Evolutionary conservation across 129 eudicot genomes (phyloP).

Genomic region (Helianthus tuberosus): DNA sequence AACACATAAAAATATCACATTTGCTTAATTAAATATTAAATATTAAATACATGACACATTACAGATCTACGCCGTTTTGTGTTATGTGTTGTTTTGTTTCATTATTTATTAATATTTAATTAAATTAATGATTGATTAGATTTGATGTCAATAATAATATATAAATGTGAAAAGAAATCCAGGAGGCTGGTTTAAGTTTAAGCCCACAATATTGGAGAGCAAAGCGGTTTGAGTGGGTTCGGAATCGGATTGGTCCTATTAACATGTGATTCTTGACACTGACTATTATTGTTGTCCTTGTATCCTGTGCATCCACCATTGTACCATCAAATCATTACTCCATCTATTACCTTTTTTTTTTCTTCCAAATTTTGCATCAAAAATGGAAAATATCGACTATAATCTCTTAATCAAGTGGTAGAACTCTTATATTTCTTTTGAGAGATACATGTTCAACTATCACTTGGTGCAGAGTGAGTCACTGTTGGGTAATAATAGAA

Average conservation of each 20-base stretch:
- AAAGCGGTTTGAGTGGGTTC: constrained; percentile 26
- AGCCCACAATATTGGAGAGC: constrained; percentile 34
- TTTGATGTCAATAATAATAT: not conserved
- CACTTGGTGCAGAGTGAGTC: no score
- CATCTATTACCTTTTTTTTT: not conserved
- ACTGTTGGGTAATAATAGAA: no score
- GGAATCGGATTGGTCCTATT: constrained; percentile 20
- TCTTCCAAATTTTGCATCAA: not conserved
- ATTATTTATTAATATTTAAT: not conserved
- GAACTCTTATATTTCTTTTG: no score
- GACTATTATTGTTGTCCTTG: constrained; percentile 27
- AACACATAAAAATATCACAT: no score
- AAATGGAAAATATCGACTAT: not conserved
- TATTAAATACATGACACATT: not conserved
- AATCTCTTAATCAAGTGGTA: no score
- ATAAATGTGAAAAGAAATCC: constrained; percentile 1
- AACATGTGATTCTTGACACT: constrained; percentile 16
- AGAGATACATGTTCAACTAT: no score
- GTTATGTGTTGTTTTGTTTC: not conserved
- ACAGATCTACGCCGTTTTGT: not conserved
- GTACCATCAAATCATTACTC: constrained; percentile 33
- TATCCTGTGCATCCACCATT: constrained; percentile 18
- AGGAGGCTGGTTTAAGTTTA: constrained; percentile 28
- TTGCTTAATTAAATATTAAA: not conserved
- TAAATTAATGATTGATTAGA: not conserved